A percentile compares a stretch with the other conserved stretches of the same genome.
Evolutionary conservation across 202 grass and related monocot species (phyloP).

Genomic region (Panicum hallii): DNA sequence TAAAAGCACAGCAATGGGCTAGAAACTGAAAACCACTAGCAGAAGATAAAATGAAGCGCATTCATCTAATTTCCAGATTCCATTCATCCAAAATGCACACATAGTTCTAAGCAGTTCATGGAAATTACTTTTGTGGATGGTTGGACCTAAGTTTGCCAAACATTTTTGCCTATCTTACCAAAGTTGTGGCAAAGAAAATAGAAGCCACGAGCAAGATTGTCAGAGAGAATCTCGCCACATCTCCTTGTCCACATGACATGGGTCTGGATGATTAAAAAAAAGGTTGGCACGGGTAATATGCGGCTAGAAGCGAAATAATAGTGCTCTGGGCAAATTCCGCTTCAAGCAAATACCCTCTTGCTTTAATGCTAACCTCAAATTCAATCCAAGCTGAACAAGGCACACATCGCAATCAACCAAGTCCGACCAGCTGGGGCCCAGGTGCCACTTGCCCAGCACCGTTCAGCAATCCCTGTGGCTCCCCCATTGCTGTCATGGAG

Average conservation of each 20-base stretch:
- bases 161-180: not conserved
- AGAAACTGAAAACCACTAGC: not conserved
- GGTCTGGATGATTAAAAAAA: not conserved
- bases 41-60: not conserved
- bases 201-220: not conserved
- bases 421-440: slow-evolving; percentile 42
- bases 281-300: not conserved
- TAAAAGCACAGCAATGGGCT: not conserved
- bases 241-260: not conserved
- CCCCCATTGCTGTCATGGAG: slow-evolving; percentile 21
- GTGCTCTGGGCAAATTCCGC: not conserved
- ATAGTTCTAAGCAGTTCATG: not conserved
- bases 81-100: not conserved
- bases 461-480: slow-evolving; percentile 34
- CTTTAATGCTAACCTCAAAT: slow-evolving; percentile 25
- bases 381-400: slow-evolving; percentile 26
- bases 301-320: not conserved
- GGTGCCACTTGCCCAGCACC: slow-evolving; percentile 36
- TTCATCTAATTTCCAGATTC: not conserved
- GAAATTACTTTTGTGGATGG: not conserved
- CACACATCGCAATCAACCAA: slow-evolving; percentile 10
- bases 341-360: not conserved
- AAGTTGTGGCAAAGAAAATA: not conserved
- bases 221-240: not conserved
- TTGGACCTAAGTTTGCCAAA: not conserved